Evolutionary conservation across 805 yeast species (phyloP), one percentile per base, ranked within the genome.

Genomic region (Metschnikowia dekortorum): DNA sequence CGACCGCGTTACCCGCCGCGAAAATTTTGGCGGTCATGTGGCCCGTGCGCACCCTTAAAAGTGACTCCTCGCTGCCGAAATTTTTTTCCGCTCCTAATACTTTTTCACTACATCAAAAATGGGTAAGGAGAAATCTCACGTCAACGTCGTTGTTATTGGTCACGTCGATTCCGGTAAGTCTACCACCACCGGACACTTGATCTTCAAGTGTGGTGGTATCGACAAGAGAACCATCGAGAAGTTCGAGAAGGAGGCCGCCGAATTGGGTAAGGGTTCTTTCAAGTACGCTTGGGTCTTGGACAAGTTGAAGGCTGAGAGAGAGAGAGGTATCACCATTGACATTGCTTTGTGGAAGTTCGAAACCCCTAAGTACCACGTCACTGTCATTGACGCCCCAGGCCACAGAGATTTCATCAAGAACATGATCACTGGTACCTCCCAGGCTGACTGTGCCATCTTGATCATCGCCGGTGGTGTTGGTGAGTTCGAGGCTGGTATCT

Each of bases 111-210:
- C 51, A 46, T 38, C 47, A 48, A 31, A 16, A 22, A 43, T 48
- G 51, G 47, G 54, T 53, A 41, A 48, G 31, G 57, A 53, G 54
- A 53, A 55, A 50, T 39, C 53, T 44, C 57, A 55, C 59, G 59
- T 92, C 83, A 94, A 92, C 96, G 96, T 92, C 82, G 99, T 94
- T 79, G 98, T 94, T 76, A 92, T 92, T 79, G 99, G 98, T 81
- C 98, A 92, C 96, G 98, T 94, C 97, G 98, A 92, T 82, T 91
- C 97, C 70, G 76, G 76, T 70, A 87, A 88, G 83, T 92, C 97
- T 61, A 91, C 98, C 74, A 92, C 97, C 80, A 91, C 98, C 77
- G 97, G 97, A 80, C 97, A 91, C 86, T 87, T 91, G 81, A 91
- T 91, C 75, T 90, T 76, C 96, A 90, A 90, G 92, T 91, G 97